Evolutionary conservation across 2,329 filamentous ascomycete genomes (phyloP), one percentile per base, ranked within the genome.

Genomic region (Microdochium bolleyi): DNA sequence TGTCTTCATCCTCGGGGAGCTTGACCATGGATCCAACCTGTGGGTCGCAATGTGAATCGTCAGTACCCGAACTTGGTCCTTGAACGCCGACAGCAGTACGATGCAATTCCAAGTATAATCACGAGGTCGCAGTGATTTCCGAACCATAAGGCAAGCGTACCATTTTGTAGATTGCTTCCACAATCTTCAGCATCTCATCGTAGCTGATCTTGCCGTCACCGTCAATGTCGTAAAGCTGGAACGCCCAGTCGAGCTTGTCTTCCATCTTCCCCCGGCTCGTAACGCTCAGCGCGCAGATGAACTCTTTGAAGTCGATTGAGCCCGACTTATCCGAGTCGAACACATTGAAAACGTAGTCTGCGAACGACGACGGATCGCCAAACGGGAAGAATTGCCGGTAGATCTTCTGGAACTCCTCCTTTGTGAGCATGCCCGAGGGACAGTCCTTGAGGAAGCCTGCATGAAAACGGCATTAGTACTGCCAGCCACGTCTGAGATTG

Each of bases 81-180:
- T 14, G n/a, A 30, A 5, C 11, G 27, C 27, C 27, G 5, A 11
- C 11, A 5, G 27, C 27, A 11, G 27, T 38, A 5, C n/a, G 16
- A 38, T 38, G n/a, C 4, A 9, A 38, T 14, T 16, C 34, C 7
- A 8, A 14, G n/a, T 16, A 38, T 5, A 16, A 5, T 16, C 14
- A 8, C n/a, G 34, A 14, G 34, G 7, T 14, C 14, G 3, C 34
- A 38, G 34, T 8, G 34, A 8, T 4, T 38, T 38, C 27, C 41
- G 49, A 16, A 38, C 14, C 51, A 51, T 24, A 38, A 21, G 46
- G 46, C 49, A 32, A 5, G 56, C 70, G 48, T 71, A 97, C 94
- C 94, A 99, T 99, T 73, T 97, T 99, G 80, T 99, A 99, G 67
- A 99, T 99, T 52, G 94, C 94, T 75, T 97, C 92, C 53, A 99